phyloP scores from a whole-genome alignment of 2,329 filamentous ascomycete species.

The Phoma sp. region DNA sequence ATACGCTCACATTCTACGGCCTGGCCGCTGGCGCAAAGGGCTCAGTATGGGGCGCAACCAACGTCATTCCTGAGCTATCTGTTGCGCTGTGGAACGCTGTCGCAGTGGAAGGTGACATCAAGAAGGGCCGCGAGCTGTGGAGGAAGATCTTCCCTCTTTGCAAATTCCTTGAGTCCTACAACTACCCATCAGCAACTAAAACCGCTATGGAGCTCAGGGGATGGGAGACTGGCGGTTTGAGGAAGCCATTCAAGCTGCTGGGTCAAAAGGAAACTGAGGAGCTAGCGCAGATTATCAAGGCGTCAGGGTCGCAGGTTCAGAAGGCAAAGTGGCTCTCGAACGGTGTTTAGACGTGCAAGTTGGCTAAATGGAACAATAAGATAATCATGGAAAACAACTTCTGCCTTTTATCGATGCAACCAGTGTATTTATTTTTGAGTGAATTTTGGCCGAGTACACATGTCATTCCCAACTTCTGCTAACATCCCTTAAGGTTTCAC shows the following conservation, averaged over 20 bases:
- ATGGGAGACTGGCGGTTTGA: slow-evolving; percentile 55
- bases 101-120: slow-evolving; percentile 53
- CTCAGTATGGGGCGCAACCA: slow-evolving; percentile 60
- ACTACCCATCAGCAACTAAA: slow-evolving; percentile 59
- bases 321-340: slow-evolving; percentile 12
- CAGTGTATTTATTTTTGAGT: too few species aligned
- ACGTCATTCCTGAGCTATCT: slow-evolving; percentile 59
- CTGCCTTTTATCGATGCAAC: too few species aligned
- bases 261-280: slow-evolving; percentile 11
- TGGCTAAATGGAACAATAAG: too few species aligned
- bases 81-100: slow-evolving; percentile 58
- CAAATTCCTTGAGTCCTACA: slow-evolving; percentile 59
- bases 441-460: too few species aligned
- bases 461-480: too few species aligned
- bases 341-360: neutral
- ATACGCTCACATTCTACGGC: slow-evolving; percentile 62
- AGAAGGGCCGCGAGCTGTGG: slow-evolving; percentile 57
- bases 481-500: too few species aligned
- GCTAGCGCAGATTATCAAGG: slow-evolving; percentile 6
- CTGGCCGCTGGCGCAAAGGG: slow-evolving; percentile 59
- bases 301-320: slow-evolving; percentile 1
- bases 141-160: slow-evolving; percentile 59
- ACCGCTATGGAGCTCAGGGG: slow-evolving; percentile 59
- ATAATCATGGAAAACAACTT: neutral
- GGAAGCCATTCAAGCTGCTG: slow-evolving; percentile 58